Base-by-base conservation (phyloP, 441 rosid species). In the Caryocar brasiliense region DNA sequence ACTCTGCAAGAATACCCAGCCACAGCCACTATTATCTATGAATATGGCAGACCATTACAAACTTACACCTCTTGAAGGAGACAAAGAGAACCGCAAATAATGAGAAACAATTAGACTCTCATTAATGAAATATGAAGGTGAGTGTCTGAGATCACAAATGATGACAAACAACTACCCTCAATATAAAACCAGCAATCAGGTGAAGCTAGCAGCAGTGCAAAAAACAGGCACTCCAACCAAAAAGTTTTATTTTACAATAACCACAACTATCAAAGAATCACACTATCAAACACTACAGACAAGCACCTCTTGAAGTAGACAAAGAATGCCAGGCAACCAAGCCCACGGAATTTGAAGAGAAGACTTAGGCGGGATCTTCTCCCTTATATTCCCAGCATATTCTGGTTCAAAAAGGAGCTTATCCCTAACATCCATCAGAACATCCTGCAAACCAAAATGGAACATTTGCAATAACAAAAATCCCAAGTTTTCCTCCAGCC, bases 401-500 rank as follows among this genome's bases (percentile, higher is more conserved):
- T 85, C 96, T 47, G 91, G 80, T 67, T 87, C 98, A 56, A 91
- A 91, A 27, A 91, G 93, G 58, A 91, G 89, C 64, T 91, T 91
- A 60, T 87, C 96, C 65, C 96, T 83, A 47, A 85, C 65, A 61
- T 91, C 94, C 93, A 83, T 78, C 39, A 87, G 76, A 61, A 91
- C 81, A 63, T 83, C 83, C 95, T 87, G 71, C 58, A 61, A 64
- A 15, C 28, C 54, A 58, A 27, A 51, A 22, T 1, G 34, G 26
- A 47, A 22, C 2, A 25, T 24, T 29, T 22, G 29, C 14, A 25
- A 4, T 20, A 55, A 29, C 7, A 29, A 26, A 33, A 40, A 13
- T 17, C 32, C 11, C 11, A 14, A 28, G 32, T 26, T 24, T 15
- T 9, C 34, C 41, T 26, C 14, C 15, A 7, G 13, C 23, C 18